These are phyloP conservation scores for Lenwebbia sp. DNA, from an alignment of 345 rosid genomes.

Conservation along the genomic window DNA sequence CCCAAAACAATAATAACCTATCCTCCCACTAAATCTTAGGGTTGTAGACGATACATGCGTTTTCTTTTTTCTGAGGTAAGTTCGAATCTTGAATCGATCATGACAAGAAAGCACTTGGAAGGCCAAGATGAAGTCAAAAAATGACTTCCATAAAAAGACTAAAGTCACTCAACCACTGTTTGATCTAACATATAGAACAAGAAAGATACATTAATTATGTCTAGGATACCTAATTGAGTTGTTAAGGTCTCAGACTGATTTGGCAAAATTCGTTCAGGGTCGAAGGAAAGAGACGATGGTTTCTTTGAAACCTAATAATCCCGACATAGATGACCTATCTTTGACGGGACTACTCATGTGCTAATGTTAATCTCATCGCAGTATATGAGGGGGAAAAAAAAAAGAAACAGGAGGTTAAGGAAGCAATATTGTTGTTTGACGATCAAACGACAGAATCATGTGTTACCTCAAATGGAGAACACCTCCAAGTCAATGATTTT, in stretches of 20 bases:
- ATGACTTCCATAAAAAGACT: background rate
- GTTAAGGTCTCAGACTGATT: background rate
- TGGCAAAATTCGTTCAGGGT: background rate
- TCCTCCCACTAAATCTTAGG: background rate
- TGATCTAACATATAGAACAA: background rate
- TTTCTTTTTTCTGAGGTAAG: background rate
- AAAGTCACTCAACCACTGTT: background rate
- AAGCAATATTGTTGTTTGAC: background rate
- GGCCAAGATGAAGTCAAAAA: background rate
- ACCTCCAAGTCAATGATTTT: fast-evolving
- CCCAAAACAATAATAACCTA: background rate
- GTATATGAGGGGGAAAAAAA: background rate
- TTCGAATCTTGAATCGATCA: background rate
- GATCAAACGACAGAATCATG: background rate
- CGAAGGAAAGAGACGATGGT: background rate
- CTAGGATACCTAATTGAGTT: background rate
- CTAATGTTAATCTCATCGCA: too few species aligned
- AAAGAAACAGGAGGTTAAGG: background rate
- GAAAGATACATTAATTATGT: background rate
- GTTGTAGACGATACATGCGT: background rate
- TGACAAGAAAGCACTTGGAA: background rate
- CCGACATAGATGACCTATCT: background rate
- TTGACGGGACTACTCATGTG: background rate
- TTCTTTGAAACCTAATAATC: background rate
- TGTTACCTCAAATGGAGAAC: background rate